Evolutionary conservation across 2,329 filamentous ascomycete species (phyloP), one percentile per base, ranked within the genome.

Genomic region (Ceratocystis alfenasii): DNA sequence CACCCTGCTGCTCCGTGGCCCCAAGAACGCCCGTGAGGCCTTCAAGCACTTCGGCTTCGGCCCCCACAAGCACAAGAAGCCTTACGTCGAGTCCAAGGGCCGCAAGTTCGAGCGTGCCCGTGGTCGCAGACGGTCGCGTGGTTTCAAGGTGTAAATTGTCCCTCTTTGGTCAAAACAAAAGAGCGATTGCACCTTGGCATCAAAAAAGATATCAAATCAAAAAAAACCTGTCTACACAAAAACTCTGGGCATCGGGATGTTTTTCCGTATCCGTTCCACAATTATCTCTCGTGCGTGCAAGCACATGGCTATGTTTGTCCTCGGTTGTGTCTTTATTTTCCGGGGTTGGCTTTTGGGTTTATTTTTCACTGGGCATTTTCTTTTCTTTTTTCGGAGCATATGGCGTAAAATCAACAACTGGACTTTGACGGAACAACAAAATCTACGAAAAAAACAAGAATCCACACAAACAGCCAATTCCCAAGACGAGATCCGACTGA

Each of bases 31-130:
- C 74, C 88, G 94, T 77, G 94, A 99, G 87, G 90, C 94, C 70
- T 83, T 97, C 79, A 97, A 95, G 89, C 95, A 99, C 84, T 99
- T 99, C 78, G 94, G 95, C 77, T 89, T 99, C 74, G 95, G 94
- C 72, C 94, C 94, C 72, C 94, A 99, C 87, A 92, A 87, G 80
- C 83, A 95, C 88, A 99, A 97, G 93, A 97, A 96, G 86, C 93
- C 93, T 73, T 89, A 95, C 74, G 85, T 99, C 76, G 85, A 90
- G 81, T 95, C 90, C 84, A 99, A 99, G 89, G 95, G 95, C 76
- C 89, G 94, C 82, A 99, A 99, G 86, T 99, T 99, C 84, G 95
- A 99, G 88, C 86, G 87, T 76, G 94, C 92, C 76, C 92, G 94
- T 94, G 95, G 94, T 81, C 92, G 94, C 82, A 95, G 94, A 88